phyloP scores from a whole-genome alignment of 768 basidiomycete species.

The Serendipita sp. region DNA sequence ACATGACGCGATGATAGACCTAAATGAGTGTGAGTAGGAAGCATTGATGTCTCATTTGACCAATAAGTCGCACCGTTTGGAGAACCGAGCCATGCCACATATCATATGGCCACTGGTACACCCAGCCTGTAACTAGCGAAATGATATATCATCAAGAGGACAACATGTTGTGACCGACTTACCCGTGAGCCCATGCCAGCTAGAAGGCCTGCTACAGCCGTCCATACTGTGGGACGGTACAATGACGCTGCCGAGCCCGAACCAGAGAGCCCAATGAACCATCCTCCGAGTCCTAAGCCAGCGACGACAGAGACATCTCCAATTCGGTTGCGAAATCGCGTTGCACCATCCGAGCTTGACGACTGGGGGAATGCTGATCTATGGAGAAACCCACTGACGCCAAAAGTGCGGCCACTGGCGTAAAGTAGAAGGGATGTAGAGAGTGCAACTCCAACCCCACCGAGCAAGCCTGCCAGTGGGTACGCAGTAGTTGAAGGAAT shows the following conservation, averaged over 20 bases:
- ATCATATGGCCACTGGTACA: slow-evolving; percentile 55
- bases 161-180: neutral
- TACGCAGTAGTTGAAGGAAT: neutral
- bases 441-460: slow-evolving; percentile 37
- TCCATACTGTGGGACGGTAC: neutral
- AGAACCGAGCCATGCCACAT: slow-evolving; percentile 40
- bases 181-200: slow-evolving; percentile 41
- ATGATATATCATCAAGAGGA: neutral
- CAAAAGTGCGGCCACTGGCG: slow-evolving; percentile 40
- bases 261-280: too few species aligned
- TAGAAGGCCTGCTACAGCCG: slow-evolving; percentile 32
- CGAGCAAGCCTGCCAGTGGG: slow-evolving; percentile 23
- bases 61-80: slow-evolving; percentile 28
- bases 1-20: slow-evolving; percentile 39
- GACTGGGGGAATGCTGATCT: slow-evolving; percentile 28
- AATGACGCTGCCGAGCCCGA: too few species aligned
- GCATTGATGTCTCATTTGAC: slow-evolving; percentile 3
- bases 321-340: too few species aligned
- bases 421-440: slow-evolving; percentile 37
- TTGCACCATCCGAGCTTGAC: too few species aligned
- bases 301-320: too few species aligned
- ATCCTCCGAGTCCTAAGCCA: too few species aligned
- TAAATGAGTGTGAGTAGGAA: slow-evolving; percentile 14
- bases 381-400: slow-evolving; percentile 47
- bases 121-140: slow-evolving; percentile 33